Base-by-base conservation (phyloP, 306 rosid genomes). In the Potentilla sterilis region DNA sequence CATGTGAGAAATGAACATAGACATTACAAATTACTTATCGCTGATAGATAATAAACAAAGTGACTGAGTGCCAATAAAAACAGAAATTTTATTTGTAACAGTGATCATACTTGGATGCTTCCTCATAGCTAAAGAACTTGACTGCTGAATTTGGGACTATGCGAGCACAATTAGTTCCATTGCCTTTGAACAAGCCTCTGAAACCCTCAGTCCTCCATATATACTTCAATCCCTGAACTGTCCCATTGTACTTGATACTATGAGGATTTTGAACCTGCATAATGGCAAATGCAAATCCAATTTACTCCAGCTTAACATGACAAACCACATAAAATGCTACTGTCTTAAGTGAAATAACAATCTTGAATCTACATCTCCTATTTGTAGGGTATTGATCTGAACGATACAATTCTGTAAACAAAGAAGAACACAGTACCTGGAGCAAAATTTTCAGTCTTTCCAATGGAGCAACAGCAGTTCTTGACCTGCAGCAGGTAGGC, bases 81-180 rank as follows among this genome's bases (percentile, higher is more conserved):
- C 40, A 58, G 24, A 28, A 21, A 73, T 12, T 2, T 14, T 28
- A 28, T 54, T 11, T 8, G 8, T 15, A 40, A 44, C 44, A 28
- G 28, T 28, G 68, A 81, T 66, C 85, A 55, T 81, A 90, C 92
- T 34, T 81, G 57, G 88, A 85, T 59, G 96, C 93, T 76, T 88
- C 81, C 79, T 90, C 91, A 37, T 90, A 90, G 85, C 89, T 86
- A 63, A 81, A 86, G 84, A 90, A 90, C 83, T 90, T 90, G 48
- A 88, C 91, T 7, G 96, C 92, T 9, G 91, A 90, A 81, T 90
- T 90, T 22, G 93, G 92, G 75, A 90, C 74, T 68, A 90, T 90
- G 57, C 89, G 93, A 67, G 91, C 92, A 81, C 96, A 88, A 52
- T 90, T 88, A 37, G 93, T 90, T 78, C 96, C 93, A 43, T 90